A percentile compares a stretch with the other conserved stretches of the same genome.
phyloP scores from a whole-genome alignment of 2,329 filamentous ascomycete species.

The Colletotrichum sp. region DNA sequence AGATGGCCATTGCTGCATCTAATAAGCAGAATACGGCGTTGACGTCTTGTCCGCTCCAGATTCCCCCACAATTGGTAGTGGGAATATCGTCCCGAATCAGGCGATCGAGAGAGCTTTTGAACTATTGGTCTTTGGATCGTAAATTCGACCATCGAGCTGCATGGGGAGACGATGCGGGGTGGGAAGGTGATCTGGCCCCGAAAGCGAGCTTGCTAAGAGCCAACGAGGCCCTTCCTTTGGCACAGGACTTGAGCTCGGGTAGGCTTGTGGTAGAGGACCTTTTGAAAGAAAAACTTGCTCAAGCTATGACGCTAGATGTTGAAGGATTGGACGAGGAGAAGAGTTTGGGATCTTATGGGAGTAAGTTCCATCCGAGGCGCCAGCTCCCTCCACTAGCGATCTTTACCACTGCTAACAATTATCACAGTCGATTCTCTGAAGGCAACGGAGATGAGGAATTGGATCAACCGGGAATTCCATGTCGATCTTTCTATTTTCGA shows the following conservation, averaged over 20 bases:
- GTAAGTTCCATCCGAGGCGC: background rate
- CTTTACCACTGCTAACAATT: background rate
- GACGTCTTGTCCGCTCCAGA: background rate
- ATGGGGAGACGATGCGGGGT: slow-evolving; percentile 5
- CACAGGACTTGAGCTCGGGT: slow-evolving; percentile 31
- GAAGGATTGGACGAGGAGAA: slow-evolving; percentile 24
- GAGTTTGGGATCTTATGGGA: slow-evolving; percentile 22
- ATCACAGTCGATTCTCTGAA: slow-evolving; percentile 27
- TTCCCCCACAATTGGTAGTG: slow-evolving; percentile 11
- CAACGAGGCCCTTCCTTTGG: slow-evolving; percentile 33
- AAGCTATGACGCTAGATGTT: background rate
- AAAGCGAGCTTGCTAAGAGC: background rate
- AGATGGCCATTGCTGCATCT: background rate
- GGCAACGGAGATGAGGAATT: slow-evolving; percentile 28
- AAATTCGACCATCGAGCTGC: background rate
- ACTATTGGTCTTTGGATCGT: slow-evolving; percentile 41
- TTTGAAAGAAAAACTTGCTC: slow-evolving; percentile 36
- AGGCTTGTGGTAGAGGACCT: slow-evolving; percentile 38
- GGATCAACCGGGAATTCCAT: slow-evolving; percentile 25
- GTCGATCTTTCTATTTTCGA: slow-evolving; percentile 28
- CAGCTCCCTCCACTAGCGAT: background rate
- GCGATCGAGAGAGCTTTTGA: slow-evolving; percentile 42
- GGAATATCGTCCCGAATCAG: slow-evolving; percentile 26
- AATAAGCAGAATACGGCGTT: background rate
- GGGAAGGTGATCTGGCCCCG: background rate